Evolutionary conservation across 2,329 filamentous ascomycete species (phyloP).

Genomic region (Neoarthrinium moseri): DNA sequence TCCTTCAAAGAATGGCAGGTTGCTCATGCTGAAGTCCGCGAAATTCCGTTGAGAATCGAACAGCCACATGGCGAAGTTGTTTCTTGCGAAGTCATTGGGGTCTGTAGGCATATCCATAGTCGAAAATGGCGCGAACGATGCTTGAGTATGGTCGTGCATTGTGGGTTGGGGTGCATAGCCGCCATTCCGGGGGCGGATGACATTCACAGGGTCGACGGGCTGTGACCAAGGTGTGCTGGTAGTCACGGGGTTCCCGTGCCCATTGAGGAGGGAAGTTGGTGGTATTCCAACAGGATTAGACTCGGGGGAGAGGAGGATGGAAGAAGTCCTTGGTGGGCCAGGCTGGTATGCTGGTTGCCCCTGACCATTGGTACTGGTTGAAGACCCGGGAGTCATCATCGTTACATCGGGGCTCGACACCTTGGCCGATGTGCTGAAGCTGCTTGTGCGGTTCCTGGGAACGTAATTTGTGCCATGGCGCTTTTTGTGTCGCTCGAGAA

Average conservation of each 20-base stretch:
- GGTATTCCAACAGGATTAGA: too few relatives aligned
- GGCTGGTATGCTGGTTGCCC: too few relatives aligned
- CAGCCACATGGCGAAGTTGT: constrained; percentile 51
- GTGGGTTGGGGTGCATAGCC: constrained; percentile 20
- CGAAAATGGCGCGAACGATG: constrained; percentile 32
- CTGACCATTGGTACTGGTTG: too few relatives aligned
- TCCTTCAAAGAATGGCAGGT: constrained; percentile 46
- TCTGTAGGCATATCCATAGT: constrained; percentile 32
- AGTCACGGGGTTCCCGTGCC: not conserved
- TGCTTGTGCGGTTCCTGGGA: constrained; percentile 49
- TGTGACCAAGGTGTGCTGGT: not conserved
- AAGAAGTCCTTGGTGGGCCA: too few relatives aligned
- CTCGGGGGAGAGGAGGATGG: too few relatives aligned
- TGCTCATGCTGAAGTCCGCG: constrained; percentile 40
- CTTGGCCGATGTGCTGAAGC: too few relatives aligned
- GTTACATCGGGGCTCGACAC: too few relatives aligned
- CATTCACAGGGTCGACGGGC: not conserved
- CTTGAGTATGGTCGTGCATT: constrained; percentile 28
- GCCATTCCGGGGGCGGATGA: not conserved
- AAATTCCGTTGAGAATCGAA: constrained; percentile 45
- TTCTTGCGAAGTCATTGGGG: constrained; percentile 31
- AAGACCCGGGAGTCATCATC: too few relatives aligned
- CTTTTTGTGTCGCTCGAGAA: constrained; percentile 68
- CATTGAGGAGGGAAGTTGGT: constrained; percentile 9
- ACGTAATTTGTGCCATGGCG: constrained; percentile 58